Base-by-base conservation (phyloP, 1,139 yeast genomes). In the Kurtzmaniella quercitrusa region DNA sequence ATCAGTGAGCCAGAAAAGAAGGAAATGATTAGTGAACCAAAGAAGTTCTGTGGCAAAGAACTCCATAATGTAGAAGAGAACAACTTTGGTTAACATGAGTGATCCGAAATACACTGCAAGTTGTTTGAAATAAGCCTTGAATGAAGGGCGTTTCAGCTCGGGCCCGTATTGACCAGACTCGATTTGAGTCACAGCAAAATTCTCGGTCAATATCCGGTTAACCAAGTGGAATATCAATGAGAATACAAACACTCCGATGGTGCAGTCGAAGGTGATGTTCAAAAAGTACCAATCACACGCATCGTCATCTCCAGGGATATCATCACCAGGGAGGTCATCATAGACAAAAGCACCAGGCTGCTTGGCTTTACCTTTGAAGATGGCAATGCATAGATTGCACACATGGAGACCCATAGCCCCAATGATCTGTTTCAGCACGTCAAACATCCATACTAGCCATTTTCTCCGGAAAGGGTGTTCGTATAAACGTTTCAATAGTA, bases 231-330 rank as follows among this genome's bases (percentile, higher is more conserved):
- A 72, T 14, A 85, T 84, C 10, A 77, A 57, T 34, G 65, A 90
- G 37, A 93, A 70, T 3, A 91, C 75, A 19, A 94, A 94, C 2
- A 90, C 95, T 0, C 98, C 98, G n/a, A 91, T 75, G 0, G 98
- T 93, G 39, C 98, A 91, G 61, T 93, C 98, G 58, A 91, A 77
- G 17, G 91, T 74, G 38, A 91, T 79, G 56, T 87, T 93, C 44
- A 93, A 70, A 56, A 93, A 91, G 65, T 93, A 93, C 95, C 97
- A 91, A 53, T 85, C 89, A 58, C 95, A 86, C 8, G 91, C 91
- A 52, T 84, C 75, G 31, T 69, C 73, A 12, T 54, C 53, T 7
- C 18, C 18, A 23, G 50, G 47, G 14, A 45, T 55, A 34, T 51
- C 54, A 31, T 43, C 51, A 17, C 48, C 52, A 27, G 44, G n/a